Evolutionary conservation across 495 filamentous ascomycete genomes (phyloP).

Genomic region (Niebla homalea): DNA sequence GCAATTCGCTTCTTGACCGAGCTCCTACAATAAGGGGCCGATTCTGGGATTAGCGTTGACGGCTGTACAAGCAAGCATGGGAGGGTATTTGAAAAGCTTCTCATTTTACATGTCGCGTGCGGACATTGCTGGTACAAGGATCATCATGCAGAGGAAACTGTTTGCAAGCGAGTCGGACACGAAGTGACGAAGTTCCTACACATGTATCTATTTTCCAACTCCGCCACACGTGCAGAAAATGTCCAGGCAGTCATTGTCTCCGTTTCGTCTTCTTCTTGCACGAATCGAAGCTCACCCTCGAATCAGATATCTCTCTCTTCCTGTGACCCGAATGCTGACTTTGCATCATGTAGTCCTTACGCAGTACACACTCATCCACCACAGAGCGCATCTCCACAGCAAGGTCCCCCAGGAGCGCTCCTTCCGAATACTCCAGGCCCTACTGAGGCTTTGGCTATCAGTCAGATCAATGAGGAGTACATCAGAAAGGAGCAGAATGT

Average conservation of each 20-base stretch:
- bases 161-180: conserved; percentile 3
- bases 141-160: neutral
- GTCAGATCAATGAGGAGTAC: conserved; percentile 34
- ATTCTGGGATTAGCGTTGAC: conserved; percentile 27
- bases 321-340: neutral
- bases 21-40: conserved; percentile 17
- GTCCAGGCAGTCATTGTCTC: neutral
- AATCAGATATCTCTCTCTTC: neutral
- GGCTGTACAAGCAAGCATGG: conserved; percentile 8
- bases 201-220: conserved; percentile 10
- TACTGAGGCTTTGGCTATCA: conserved; percentile 28
- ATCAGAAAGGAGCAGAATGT: conserved; percentile 28
- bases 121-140: conserved; percentile 3
- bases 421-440: conserved; percentile 28
- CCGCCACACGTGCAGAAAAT: conserved; percentile 11
- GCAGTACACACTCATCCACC: conserved; percentile 35
- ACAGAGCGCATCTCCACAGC: conserved; percentile 26
- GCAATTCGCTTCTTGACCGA: conserved; percentile 17
- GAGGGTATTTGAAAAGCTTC: conserved; percentile 13
- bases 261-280: neutral
- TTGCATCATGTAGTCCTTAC: conserved; percentile 27
- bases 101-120: conserved; percentile 12
- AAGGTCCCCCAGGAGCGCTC: conserved; percentile 30
- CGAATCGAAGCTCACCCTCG: too few species aligned
- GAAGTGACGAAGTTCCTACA: conserved; percentile 11